Base-by-base conservation (phyloP, 768 basidiomycete species). In the Kwoniella heveanensis region DNA sequence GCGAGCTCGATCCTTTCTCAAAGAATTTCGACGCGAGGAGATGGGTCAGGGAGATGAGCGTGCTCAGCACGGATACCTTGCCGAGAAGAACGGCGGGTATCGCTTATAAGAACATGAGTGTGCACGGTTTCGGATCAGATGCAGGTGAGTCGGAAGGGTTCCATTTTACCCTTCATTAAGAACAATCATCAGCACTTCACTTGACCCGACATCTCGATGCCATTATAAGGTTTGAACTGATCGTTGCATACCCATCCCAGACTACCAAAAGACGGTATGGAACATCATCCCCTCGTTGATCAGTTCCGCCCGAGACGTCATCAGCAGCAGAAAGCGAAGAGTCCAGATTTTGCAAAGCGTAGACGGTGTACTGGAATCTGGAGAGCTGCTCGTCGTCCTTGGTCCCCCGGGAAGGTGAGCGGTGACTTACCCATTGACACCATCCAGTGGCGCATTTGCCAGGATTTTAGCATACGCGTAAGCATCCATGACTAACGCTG, bases 341-440 rank as follows among this genome's bases (percentile, higher is more conserved):
- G 72, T 77, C 13, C 71, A 81, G 66, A 88, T 90, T 51, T 80
- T 91, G 36, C 81, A 83, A 21, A 84, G 82, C 15, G 87, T 90
- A 63, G 85, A 88, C 44, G 89, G 88, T 9, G 82, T 85, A 1
- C 82, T 90, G 13, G 83, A 85, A 3, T 85, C 88, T 0, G 88
- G 88, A 17, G 88, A 90, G 80, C 90, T 91, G 91, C 88, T 90
- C 73, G 84, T 84, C 55, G 81, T 82, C 2, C 80, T 80, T 17
- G 77, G 82, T 46, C 80, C 82, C 57, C 82, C 83, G 3, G 82
- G 83, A 72, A 71, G 70, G 77, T 76, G 55, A 62, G 76, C 70
- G 1, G 15, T 6, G 25, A 19, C 32, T 4, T 9, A 25, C 32
- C 32, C n/a, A n/a, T 36, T 36, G 32, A 36, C 32, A 36, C 32